Evolutionary conservation across 2,329 filamentous ascomycete genomes (phyloP).

Genomic region (Penicillium sp.): DNA sequence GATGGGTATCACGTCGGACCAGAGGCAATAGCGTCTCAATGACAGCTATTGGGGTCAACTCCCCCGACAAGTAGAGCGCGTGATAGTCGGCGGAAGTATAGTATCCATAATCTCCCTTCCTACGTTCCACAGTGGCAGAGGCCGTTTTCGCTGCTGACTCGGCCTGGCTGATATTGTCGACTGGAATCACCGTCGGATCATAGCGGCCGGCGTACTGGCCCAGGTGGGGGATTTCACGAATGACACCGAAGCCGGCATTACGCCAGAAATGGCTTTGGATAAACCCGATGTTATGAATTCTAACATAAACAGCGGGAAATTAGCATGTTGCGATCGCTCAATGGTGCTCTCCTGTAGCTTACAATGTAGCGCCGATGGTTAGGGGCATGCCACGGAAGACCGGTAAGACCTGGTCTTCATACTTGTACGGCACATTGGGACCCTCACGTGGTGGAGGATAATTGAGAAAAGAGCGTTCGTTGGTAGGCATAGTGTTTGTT

Average conservation of each 20-base stretch:
- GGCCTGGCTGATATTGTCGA: slow-evolving; percentile 24
- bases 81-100: slow-evolving; percentile 76
- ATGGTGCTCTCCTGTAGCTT: slow-evolving; percentile 30
- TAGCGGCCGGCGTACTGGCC: slow-evolving; percentile 55
- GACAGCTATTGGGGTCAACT: slow-evolving; percentile 70
- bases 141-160: slow-evolving; percentile 16
- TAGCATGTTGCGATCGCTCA: slow-evolving; percentile 2
- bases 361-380: slow-evolving; percentile 63
- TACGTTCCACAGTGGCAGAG: slow-evolving; percentile 37
- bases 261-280: slow-evolving; percentile 68
- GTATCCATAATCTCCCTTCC: slow-evolving; percentile 50
- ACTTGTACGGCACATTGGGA: slow-evolving; percentile 47
- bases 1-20: slow-evolving; percentile 59
- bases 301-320: slow-evolving; percentile 26
- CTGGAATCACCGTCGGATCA: slow-evolving; percentile 59
- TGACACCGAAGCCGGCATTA: slow-evolving; percentile 65
- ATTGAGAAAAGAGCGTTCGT: slow-evolving; percentile 31
- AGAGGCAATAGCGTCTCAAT: slow-evolving; percentile 69
- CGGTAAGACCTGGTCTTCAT: slow-evolving; percentile 64
- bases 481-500: slow-evolving; percentile 21
- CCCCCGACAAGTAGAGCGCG: slow-evolving; percentile 67
- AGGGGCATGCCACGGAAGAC: slow-evolving; percentile 66
- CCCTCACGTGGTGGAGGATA: slow-evolving; percentile 43
- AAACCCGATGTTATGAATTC: slow-evolving; percentile 59
- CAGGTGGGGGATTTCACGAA: slow-evolving; percentile 58